Evolutionary conservation across 2,329 filamentous ascomycete species (phyloP).

Genomic region (Arachnopeziza araneosa): DNA sequence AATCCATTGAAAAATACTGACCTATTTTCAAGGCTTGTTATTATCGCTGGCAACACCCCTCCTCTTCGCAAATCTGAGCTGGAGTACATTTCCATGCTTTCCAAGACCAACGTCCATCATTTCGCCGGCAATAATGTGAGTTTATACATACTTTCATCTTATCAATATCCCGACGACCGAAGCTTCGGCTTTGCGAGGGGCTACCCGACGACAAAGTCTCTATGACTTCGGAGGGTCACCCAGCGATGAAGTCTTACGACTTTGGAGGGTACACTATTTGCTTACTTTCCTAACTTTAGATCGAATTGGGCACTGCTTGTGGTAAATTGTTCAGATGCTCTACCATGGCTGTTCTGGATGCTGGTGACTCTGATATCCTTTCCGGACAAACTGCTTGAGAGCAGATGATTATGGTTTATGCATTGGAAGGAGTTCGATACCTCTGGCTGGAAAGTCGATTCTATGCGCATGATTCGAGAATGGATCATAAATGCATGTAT

Average conservation of each 20-base stretch:
- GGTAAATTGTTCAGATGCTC: slow-evolving; percentile 99
- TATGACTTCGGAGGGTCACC: slow-evolving; percentile 42
- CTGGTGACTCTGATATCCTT: slow-evolving; percentile 97
- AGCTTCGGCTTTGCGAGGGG: slow-evolving; percentile 33
- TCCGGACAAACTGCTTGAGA: slow-evolving; percentile 63
- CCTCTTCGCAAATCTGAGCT: slow-evolving; percentile 97
- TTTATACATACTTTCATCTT: slow-evolving; percentile 34
- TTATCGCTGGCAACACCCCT: slow-evolving; percentile 93
- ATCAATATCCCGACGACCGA: slow-evolving; percentile 15
- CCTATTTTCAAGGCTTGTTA: slow-evolving; percentile 57
- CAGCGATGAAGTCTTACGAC: slow-evolving; percentile 89
- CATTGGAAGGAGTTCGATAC: background rate
- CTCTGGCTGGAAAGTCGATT: background rate
- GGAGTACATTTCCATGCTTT: slow-evolving; percentile 90
- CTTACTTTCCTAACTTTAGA: slow-evolving; percentile 59
- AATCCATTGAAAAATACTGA: background rate
- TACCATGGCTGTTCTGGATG: slow-evolving; percentile 94
- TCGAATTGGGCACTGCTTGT: slow-evolving; percentile 96
- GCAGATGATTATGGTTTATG: background rate
- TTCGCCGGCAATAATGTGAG: slow-evolving; percentile 99
- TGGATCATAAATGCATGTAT: background rate
- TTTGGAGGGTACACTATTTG: slow-evolving; percentile 74
- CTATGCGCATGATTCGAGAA: background rate
- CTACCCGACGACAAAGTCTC: slow-evolving; percentile 82
- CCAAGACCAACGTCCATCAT: slow-evolving; percentile 95